A percentile compares a stretch with the other conserved stretches of the same genome.
Evolutionary conservation across 768 basidiomycete species (phyloP).

Genomic region (Pulveroboletus ravenelii): DNA sequence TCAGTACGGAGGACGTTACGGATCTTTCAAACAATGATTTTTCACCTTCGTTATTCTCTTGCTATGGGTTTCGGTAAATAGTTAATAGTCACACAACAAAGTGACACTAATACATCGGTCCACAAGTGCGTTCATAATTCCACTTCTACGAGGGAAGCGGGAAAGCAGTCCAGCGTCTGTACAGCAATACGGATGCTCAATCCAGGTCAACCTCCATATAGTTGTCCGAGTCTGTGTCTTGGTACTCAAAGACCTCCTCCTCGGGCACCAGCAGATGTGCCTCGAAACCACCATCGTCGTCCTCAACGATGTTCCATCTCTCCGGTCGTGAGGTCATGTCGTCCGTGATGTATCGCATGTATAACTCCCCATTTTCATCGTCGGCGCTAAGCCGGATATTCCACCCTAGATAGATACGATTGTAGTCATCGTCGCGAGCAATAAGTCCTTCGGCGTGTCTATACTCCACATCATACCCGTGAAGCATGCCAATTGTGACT

Average conservation of each 20-base stretch:
- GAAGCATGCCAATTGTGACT: conserved; percentile 54
- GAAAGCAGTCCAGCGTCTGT: background rate
- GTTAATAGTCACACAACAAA: background rate
- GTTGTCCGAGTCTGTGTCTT: conserved; percentile 37
- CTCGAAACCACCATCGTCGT: conserved; percentile 38
- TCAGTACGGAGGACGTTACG: too few relatives aligned
- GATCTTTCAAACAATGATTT: background rate
- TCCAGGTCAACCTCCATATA: conserved; percentile 30
- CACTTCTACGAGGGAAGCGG: too few relatives aligned
- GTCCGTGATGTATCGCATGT: conserved; percentile 36
- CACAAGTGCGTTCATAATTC: too few relatives aligned
- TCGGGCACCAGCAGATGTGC: conserved; percentile 38
- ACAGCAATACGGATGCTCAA: background rate
- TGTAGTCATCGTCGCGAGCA: conserved; percentile 38
- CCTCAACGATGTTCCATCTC: conserved; percentile 35
- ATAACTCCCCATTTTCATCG: conserved; percentile 38
- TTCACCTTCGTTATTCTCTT: too few relatives aligned
- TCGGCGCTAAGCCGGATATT: conserved; percentile 48
- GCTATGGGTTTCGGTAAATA: too few relatives aligned
- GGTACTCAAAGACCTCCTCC: conserved; percentile 32
- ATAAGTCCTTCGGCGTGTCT: conserved; percentile 50
- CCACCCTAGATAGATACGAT: conserved; percentile 63
- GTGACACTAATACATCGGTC: background rate
- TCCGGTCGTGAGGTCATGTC: conserved; percentile 44
- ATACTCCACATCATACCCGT: conserved; percentile 52